Base-by-base conservation (phyloP, 2,329 filamentous ascomycete species). In the Microdochium paspali region DNA sequence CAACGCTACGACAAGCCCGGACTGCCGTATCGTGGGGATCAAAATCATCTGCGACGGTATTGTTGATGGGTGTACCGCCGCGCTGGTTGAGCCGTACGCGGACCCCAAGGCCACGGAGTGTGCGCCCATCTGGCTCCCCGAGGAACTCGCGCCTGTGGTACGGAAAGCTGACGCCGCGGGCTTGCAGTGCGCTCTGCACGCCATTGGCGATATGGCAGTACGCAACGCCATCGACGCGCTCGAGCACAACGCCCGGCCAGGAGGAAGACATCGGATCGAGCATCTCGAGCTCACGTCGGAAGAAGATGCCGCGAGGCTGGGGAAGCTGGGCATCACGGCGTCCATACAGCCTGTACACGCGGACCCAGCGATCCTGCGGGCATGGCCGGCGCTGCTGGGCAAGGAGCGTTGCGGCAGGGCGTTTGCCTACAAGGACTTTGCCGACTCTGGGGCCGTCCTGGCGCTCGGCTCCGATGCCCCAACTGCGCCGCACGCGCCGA, bases 11-110 rank as follows among this genome's bases (percentile, higher is more conserved):
- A 71, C 65, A 4, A 69, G 62, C 44, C 72, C 71, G 1, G 68
- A 74, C 51, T 68, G 67, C 47, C 63, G 59, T 39, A 52, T 85
- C 9, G 73, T 79, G 0, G 81, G 81, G 4, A 73, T 84, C 60
- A 85, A 85, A 57, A 61, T 84, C 21, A 81, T 85, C 32, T 77
- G 76, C 54, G 81, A 85, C 50, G 81, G 81, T 10, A 77, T 82
- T 30, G 70, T 85, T 31, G 81, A 85, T 52, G 77, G 76, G 0
- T 85, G 80, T 60, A 84, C 81, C 1, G 81, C 81, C 0, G 77
- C 74, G 0, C 61, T 85, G 2, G 66, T 68, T 1, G 72, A 82
- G 56, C 80, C 81, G 0, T 84, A 84, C 55, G 66, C 71, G 3
- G 73, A 72, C 51, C 70, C 66, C 1, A 58, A 65, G 5, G 63